Conservation (phyloP, 495 filamentous ascomycete genomes). For the Collariella sp. region DNA sequence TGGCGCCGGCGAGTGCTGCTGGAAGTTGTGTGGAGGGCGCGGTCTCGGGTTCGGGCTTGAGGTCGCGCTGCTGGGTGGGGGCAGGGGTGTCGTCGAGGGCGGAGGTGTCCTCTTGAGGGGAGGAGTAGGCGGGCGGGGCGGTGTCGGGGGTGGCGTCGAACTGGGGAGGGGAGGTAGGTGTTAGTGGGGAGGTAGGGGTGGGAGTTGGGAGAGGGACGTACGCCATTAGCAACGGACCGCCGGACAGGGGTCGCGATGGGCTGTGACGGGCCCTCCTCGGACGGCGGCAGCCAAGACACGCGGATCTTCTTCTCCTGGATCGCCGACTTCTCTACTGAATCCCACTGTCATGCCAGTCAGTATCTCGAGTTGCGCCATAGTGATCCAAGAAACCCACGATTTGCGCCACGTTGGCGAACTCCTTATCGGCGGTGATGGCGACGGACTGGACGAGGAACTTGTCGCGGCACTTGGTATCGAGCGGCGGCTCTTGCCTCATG, state of each 20-base stretch:
- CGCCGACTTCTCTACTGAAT: slow-evolving; percentile 60
- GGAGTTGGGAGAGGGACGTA: slow-evolving; percentile 10
- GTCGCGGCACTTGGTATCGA: slow-evolving; percentile 83
- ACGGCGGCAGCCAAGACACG: slow-evolving; percentile 63
- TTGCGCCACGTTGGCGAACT: slow-evolving; percentile 65
- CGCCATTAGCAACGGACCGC: slow-evolving; percentile 22
- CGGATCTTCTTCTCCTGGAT: slow-evolving; percentile 94
- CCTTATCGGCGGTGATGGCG: slow-evolving; percentile 70
- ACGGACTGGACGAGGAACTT: slow-evolving; percentile 98
- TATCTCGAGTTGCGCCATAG: slow-evolving; percentile 2
- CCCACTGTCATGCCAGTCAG: slow-evolving; percentile 51
- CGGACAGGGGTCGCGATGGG: slow-evolving; percentile 22
- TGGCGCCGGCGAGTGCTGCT: not conserved
- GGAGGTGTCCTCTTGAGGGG: slow-evolving; percentile 18
- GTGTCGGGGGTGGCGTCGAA: slow-evolving; percentile 25
- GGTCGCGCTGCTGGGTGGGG: slow-evolving; percentile 32
- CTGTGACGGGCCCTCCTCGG: slow-evolving; percentile 14
- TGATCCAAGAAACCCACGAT: slow-evolving; percentile 52
- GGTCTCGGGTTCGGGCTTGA: slow-evolving; percentile 30
- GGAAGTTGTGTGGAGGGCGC: slow-evolving; percentile 17
- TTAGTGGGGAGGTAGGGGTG: no score
- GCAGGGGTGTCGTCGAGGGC: slow-evolving; percentile 11
- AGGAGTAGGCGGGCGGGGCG: slow-evolving; percentile 23
- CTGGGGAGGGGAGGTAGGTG: slow-evolving; percentile 9
- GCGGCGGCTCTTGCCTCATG: slow-evolving; percentile 89